Evolutionary conservation across 2,329 filamentous ascomycete species (phyloP), one percentile per base, ranked within the genome.

Genomic region (Penicillium sclerotigenum): DNA sequence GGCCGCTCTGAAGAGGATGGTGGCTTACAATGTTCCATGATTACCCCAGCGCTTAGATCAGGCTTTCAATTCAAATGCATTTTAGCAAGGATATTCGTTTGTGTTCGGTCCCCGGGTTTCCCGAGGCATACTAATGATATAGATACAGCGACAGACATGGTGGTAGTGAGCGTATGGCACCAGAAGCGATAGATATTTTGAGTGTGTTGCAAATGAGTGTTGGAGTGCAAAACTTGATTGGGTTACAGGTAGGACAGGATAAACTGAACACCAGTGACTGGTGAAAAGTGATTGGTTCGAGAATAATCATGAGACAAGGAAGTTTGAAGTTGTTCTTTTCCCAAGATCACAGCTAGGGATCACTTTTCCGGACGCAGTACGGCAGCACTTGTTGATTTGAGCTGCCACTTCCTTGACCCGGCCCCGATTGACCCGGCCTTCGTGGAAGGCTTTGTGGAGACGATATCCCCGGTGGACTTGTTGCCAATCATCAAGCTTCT

Each of bases 401-500:
- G 55, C 50, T 6, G 62, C 68, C 18, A 73, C 29, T 43, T 71
- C 67, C 46, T 68, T 71, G 11, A 66, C 58, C 43, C 71, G 62
- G 24, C 57, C 68, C 43, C 74, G 64, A 45, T 76, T 75, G 3
- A 63, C 72, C 16, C 63, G 68, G 20, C 73, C 74, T 61, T 75
- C 73, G 50, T 68, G 59, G 34, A 74, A 54, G 18, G 56, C 60
- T 56, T 72, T 75, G n/a, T 61, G 70, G n/a, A 72, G 56, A 31
- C 71, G 71, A 60, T 76, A 76, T 9, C 68, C 68, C 18, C 66
- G 62, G 8, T 60, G 63, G 24, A 75, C 65, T 24, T 63, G 67
- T 58, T 75, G 70, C 75, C 75, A 77, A 40, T 76, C 70, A 8
- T 70, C 64, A 1, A 76, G 58, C 29, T 61, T 75, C 56, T 76